Evolutionary conservation across 2,329 filamentous ascomycete genomes (phyloP).

Genomic region (Alternaria tenuissima): DNA sequence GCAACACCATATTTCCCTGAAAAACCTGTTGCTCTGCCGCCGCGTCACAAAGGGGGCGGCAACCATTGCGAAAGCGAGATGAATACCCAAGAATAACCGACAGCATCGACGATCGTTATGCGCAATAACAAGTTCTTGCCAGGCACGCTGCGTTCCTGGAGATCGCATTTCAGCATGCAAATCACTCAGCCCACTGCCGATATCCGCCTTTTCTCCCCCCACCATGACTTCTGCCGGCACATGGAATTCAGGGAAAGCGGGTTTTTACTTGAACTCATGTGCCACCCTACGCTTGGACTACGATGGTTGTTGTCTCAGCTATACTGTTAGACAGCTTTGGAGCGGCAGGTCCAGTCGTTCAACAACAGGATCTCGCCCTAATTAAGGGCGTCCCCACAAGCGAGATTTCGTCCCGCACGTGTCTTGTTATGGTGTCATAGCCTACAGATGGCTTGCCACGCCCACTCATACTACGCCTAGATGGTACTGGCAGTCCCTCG

Average conservation of each 20-base stretch:
- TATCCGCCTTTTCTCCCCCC: constrained; percentile 3
- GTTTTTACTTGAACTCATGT: not conserved
- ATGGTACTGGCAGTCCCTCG: not conserved
- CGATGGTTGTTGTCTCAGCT: not conserved
- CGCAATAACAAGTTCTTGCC: constrained; percentile 11
- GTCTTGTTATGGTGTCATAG: not conserved
- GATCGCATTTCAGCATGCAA: constrained; percentile 12
- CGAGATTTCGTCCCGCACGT: not conserved
- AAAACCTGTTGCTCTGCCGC: constrained; percentile 4
- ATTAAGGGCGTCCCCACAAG: not conserved
- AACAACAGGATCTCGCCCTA: constrained; percentile 2
- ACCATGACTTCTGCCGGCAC: constrained; percentile 4
- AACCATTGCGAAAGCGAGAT: not conserved
- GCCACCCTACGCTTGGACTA: not conserved
- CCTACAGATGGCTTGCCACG: not conserved
- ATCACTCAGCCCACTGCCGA: constrained; percentile 10
- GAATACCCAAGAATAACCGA: not conserved
- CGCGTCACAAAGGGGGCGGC: constrained; percentile 9
- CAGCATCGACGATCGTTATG: constrained; percentile 14
- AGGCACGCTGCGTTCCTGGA: constrained; percentile 10
- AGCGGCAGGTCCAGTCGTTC: constrained; percentile 1
- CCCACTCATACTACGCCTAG: not conserved
- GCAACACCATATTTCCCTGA: not conserved
- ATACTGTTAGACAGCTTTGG: constrained; percentile 2
- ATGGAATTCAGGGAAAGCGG: constrained; percentile 2